Evolutionary conservation across 2,329 filamentous ascomycete species (phyloP), one percentile per base, ranked within the genome.

Genomic region (Lachnellula subtilissima): DNA sequence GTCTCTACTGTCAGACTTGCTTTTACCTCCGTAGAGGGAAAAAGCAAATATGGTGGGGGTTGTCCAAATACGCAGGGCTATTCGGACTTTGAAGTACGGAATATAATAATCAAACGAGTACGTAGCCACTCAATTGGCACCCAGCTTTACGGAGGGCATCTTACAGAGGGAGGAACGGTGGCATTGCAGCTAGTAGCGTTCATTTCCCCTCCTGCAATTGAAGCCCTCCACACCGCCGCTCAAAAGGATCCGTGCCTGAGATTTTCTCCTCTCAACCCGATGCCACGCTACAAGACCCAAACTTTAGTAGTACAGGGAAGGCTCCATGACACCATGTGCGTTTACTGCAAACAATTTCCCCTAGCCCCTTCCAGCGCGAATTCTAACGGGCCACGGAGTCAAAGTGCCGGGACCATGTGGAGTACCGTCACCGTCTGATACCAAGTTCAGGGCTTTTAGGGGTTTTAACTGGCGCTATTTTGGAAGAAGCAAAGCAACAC

Each of bases 331-430:
- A 32, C 53, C 57, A 60, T 61, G 57, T 57, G 54, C 57, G 52
- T 25, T 40, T 28, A 50, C 57, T 58, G 55, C 58, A 53, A 56
- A 58, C 56, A 56, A 56, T 55, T 35, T 43, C 39, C 50, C 42
- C 42, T 47, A 47, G 36, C 50, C 42, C 19, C 17, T 54, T 51
- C 40, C 32, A 50, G 35, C 15, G 23, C 36, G 39, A 12, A 37
- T 23, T 45, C 53, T 50, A 56, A 62, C 60, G 58, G 60, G 52
- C 52, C 54, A 59, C 58, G 59, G 60, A 57, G 55, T 39, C 58
- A n/a, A 62, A 61, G 52, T 61, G 60, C 61, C 60, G 61, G 59
- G 54, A 53, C 49, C 52, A 36, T 17, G 52, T 54, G 54, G 57
- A 57, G 53, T 59, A 32, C 28, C 28, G 28, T 32, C 28, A 47